Evolutionary conservation across 2,329 filamentous ascomycete species (phyloP).

Genomic region (Coniochaeta sp.): DNA sequence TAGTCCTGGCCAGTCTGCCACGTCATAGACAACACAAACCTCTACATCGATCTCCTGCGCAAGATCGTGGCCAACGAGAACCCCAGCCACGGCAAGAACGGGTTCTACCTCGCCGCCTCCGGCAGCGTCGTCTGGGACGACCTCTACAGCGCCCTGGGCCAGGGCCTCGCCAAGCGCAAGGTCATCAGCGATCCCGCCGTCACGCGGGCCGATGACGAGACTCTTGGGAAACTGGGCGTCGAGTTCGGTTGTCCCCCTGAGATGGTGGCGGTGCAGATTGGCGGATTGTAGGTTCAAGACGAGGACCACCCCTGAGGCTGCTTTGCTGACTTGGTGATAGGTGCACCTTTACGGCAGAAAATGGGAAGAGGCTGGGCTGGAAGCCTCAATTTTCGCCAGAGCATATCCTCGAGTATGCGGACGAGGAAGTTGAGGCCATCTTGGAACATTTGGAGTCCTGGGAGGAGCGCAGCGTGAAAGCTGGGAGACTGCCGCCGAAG

Average conservation of each 20-base stretch:
- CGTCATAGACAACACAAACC: conserved; percentile 34
- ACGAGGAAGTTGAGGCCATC: conserved; percentile 39
- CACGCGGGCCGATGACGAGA: conserved; percentile 23
- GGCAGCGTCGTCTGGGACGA: conserved; percentile 44
- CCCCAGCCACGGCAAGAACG: conserved; percentile 31
- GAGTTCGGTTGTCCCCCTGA: conserved; percentile 26
- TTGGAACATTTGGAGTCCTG: conserved; percentile 4
- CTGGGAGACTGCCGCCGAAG: too few relatives aligned
- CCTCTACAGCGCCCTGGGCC: conserved; percentile 38
- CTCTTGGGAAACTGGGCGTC: conserved; percentile 31
- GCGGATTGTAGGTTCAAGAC: conserved; percentile 27
- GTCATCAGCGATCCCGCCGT: conserved; percentile 31
- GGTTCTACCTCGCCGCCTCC: conserved; percentile 42
- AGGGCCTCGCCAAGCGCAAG: conserved; percentile 28
- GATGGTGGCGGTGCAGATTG: conserved; percentile 31
- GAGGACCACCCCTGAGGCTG: conserved; percentile 10
- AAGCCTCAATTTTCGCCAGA: conserved; percentile 30
- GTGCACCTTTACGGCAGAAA: conserved; percentile 33
- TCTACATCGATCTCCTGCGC: conserved; percentile 38
- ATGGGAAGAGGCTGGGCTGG: conserved; percentile 38
- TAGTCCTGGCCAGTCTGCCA: conserved; percentile 48
- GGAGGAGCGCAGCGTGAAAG: too few relatives aligned
- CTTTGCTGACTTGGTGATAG: conserved; percentile 16
- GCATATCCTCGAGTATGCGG: conserved; percentile 38
- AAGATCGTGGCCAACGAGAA: conserved; percentile 32